Conservation (phyloP, 805 yeast species). For the Metschnikowia noctiluminum region DNA sequence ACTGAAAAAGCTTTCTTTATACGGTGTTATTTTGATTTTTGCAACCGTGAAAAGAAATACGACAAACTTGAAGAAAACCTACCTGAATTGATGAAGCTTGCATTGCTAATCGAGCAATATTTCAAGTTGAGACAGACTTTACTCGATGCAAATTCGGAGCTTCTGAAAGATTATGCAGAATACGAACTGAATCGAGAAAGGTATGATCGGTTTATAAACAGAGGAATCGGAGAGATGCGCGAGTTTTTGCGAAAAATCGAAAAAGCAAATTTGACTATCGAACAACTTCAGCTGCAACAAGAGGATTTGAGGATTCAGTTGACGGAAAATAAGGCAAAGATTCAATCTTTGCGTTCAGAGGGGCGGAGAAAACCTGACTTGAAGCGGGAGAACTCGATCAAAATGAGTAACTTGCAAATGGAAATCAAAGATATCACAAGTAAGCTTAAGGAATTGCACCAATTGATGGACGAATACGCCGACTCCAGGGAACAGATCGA, state of each 20-base stretch:
- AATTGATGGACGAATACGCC: conserved; percentile 6
- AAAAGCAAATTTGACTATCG: conserved; percentile 9
- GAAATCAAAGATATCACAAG: conserved; percentile 11
- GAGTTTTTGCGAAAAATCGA: conserved; percentile 11
- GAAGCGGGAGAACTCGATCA: conserved; percentile 1
- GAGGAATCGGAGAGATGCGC: conserved; percentile 8
- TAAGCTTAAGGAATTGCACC: conserved; percentile 7
- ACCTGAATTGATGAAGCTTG: conserved; percentile 76
- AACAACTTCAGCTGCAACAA: conserved; percentile 7
- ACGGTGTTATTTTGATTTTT: conserved; percentile 62
- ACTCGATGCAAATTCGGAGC: conserved; percentile 21
- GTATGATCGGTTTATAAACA: conserved; percentile 11
- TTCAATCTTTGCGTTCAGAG: conserved; percentile 4
- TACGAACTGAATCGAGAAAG: conserved; percentile 8
- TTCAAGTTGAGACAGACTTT: conserved; percentile 43
- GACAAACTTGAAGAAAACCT: conserved; percentile 63
- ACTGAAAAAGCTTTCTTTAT: conserved; percentile 74
- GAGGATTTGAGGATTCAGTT: conserved; percentile 1
- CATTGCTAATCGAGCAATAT: conserved; percentile 55
- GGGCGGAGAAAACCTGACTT: conserved; percentile 2
- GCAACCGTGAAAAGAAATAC: conserved; percentile 48
- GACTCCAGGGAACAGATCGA: conserved; percentile 7
- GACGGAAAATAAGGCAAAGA: conserved; percentile 16
- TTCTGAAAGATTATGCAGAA: conserved; percentile 15
- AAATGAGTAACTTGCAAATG: conserved; percentile 6